Percentiles rank a stretch among this genome's conserved stretches.
phyloP scores from a whole-genome alignment of 2,329 filamentous ascomycete genomes.

The Trichoderma sp. region DNA sequence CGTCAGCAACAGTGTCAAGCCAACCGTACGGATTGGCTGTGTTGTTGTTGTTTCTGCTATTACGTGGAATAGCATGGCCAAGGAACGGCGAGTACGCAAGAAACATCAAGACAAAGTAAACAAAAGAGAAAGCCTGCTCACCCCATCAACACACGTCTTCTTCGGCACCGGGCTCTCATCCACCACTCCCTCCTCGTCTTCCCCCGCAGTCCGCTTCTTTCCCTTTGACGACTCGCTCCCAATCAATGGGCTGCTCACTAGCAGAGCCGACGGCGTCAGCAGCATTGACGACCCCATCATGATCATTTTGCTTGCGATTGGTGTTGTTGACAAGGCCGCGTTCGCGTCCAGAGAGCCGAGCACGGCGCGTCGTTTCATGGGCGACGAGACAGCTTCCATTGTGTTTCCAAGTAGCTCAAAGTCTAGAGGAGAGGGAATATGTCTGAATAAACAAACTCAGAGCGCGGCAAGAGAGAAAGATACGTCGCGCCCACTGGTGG shows the following conservation, averaged over 20 bases:
- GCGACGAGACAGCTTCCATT: slow-evolving; percentile 31
- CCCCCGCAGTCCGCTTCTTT: slow-evolving; percentile 30
- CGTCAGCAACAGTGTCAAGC: not conserved
- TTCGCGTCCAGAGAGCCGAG: slow-evolving; percentile 49
- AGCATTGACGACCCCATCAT: slow-evolving; percentile 6
- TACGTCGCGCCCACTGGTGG: not conserved
- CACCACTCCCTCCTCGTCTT: slow-evolving; percentile 28
- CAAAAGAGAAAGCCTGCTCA: slow-evolving; percentile 22
- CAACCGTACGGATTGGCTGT: not conserved
- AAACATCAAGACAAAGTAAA: not conserved
- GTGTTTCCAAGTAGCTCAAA: not conserved
- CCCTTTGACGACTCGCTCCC: slow-evolving; percentile 26
- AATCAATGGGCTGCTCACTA: slow-evolving; percentile 27
- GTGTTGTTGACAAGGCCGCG: slow-evolving; percentile 29
- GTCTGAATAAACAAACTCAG: not conserved
- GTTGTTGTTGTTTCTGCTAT: not conserved
- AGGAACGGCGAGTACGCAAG: not conserved
- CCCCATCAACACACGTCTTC: slow-evolving; percentile 37
- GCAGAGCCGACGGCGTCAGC: not conserved
- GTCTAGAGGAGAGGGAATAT: not conserved
- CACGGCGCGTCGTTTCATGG: slow-evolving; percentile 49
- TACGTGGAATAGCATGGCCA: not conserved
- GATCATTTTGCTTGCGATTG: not conserved
- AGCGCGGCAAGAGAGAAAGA: slow-evolving; percentile 22
- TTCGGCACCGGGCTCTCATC: slow-evolving; percentile 30